These are phyloP conservation scores for Colletotrichum paranaense DNA, from an alignment of 2,329 filamentous ascomycete species.

Conservation along the genomic window DNA sequence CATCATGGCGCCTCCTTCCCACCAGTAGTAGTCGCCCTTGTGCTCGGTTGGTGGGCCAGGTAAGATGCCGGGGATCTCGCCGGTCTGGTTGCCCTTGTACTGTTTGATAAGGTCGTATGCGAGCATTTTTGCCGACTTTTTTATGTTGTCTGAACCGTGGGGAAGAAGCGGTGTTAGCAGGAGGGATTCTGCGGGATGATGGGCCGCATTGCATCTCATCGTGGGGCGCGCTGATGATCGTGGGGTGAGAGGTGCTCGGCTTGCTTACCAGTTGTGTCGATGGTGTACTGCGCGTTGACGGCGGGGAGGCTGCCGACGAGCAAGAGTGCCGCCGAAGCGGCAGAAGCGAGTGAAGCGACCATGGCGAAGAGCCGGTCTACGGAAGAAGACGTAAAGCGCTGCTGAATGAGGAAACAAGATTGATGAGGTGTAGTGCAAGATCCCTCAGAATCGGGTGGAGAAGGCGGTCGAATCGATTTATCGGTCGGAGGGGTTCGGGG, in stretches of 20 bases:
- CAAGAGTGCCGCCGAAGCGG: conserved; percentile 32
- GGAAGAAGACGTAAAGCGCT: background rate
- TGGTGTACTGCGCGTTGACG: conserved; percentile 41
- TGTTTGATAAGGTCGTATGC: conserved; percentile 63
- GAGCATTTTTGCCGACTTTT: conserved; percentile 56
- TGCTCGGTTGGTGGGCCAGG: conserved; percentile 62
- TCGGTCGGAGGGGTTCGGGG: background rate
- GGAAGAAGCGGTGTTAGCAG: background rate
- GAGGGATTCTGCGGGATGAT: background rate
- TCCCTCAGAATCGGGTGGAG: background rate
- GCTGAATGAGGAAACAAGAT: background rate
- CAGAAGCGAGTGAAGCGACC: conserved; percentile 28
- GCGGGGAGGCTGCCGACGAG: conserved; percentile 27
- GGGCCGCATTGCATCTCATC: background rate
- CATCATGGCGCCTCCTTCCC: conserved; percentile 78
- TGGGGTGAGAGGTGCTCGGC: background rate
- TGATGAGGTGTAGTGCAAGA: background rate
- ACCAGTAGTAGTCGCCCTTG: conserved; percentile 76
- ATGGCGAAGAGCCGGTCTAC: conserved; percentile 31
- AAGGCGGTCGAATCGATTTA: background rate
- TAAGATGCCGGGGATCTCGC: conserved; percentile 66
- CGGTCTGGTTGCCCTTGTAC: conserved; percentile 63
- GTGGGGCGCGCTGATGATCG: background rate
- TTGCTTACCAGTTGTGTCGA: conserved; percentile 45
- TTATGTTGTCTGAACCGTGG: conserved; percentile 54